A percentile compares a stretch with the other conserved stretches of the same genome.
Evolutionary conservation across 495 filamentous ascomycete species (phyloP).

Genomic region (Penicillium bialowiezense): DNA sequence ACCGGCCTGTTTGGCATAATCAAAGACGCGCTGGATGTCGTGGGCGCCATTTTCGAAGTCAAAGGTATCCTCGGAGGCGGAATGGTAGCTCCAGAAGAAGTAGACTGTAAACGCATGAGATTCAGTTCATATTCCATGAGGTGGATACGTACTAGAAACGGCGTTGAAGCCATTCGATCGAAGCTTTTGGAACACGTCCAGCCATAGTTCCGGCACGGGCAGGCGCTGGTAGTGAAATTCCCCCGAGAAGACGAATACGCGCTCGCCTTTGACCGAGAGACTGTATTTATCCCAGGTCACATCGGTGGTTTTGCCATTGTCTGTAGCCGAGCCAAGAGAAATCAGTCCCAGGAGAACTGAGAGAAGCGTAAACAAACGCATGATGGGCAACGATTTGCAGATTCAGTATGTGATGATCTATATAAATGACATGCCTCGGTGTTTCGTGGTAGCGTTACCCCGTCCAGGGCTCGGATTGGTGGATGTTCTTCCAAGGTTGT

Average conservation of each 20-base stretch:
- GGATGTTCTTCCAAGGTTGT: too few relatives aligned
- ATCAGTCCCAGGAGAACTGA: conserved; percentile 29
- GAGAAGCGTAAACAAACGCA: conserved; percentile 19
- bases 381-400: neutral
- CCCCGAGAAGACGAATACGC: conserved; percentile 55
- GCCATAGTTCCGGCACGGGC: conserved; percentile 58
- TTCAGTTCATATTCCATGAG: too few relatives aligned
- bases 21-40: conserved; percentile 51
- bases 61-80: conserved; percentile 42
- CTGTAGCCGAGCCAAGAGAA: conserved; percentile 32
- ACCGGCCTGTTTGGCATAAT: conserved; percentile 54
- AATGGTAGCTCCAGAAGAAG: conserved; percentile 58
- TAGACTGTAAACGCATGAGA: conserved; percentile 40
- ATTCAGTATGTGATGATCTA: neutral
- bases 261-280: conserved; percentile 52
- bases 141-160: conserved; percentile 34
- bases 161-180: conserved; percentile 58
- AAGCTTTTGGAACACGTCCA: conserved; percentile 61
- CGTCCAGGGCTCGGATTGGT: conserved; percentile 26
- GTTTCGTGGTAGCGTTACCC: conserved; percentile 23
- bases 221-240: conserved; percentile 59
- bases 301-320: conserved; percentile 25
- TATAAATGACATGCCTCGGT: conserved; percentile 16
- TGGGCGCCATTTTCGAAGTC: conserved; percentile 57
- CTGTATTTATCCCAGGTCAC: conserved; percentile 58